Base-by-base conservation (phyloP, 2,329 filamentous ascomycete species). In the Sporothrix schenckii region DNA sequence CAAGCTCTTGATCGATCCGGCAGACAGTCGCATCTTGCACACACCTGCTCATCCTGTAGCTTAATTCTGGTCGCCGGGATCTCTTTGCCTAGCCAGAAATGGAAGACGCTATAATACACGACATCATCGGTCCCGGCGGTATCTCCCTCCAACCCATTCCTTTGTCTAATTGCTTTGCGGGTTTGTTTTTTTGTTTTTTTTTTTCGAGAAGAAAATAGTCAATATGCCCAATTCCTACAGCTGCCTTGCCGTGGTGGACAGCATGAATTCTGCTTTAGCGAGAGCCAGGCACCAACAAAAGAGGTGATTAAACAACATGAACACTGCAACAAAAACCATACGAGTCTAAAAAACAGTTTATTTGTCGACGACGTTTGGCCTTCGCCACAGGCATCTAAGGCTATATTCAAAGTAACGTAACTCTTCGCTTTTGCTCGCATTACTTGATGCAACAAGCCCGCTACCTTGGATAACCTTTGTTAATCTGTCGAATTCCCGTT, bases 1-100 rank as follows among this genome's bases (percentile, higher is more conserved):
- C 56, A 67, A 47, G 39, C 41, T 39, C 54, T 52, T 47, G 67
- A 52, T 68, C 61, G 70, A 72, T 72, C 68, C 68, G 63, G 70
- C 63, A 70, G 63, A 44, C 49, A 21, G 16, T 61, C 19, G 66
- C 53, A 69, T 66, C 66, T 66, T 34, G 49, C 68, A 54, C 44
- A 24, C 68, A 53, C 63, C 67, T 49, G 61, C 16, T 21, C 16
- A 65, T n/a, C 61, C 27, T 34, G 24, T 50, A 68, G 53, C 50
- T 56, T 67, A 58, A 49, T 47, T 27, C 27, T 34, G 52, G 53
- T 16, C 9, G 10, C 19, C 54, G 24, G 66, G 24, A 21, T 39
- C 27, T 68, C 9, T 39, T 60, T 52, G 34, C 30, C n/a, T 54
- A 67, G 11, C 44, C 14, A 11, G 44, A 24, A 13, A 30, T 14